Conservation (phyloP, 352 stramenopile genomes). For the Phytophthora pisi region DNA sequence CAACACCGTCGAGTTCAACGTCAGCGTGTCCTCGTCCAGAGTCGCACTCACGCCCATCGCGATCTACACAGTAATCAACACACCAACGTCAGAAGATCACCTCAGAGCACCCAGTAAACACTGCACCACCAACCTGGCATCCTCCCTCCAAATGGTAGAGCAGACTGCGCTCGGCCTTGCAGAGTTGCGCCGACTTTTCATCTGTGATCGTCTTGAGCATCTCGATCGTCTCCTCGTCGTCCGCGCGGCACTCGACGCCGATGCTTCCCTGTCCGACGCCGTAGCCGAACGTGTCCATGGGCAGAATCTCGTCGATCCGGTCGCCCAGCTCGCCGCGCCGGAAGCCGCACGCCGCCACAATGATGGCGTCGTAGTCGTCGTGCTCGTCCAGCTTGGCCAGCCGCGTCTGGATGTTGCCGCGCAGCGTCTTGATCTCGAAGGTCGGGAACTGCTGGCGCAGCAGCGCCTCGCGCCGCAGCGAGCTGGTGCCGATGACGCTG, state of each 20-base stretch:
- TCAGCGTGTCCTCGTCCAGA: constrained; percentile 66
- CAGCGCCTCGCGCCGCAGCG: constrained; percentile 81
- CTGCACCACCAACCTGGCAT: constrained; percentile 62
- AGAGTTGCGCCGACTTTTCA: constrained; percentile 77
- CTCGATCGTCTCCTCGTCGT: constrained; percentile 72
- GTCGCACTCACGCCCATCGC: constrained; percentile 83
- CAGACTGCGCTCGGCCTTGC: constrained; percentile 83
- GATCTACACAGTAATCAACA: constrained; percentile 45
- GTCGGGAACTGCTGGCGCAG: constrained; percentile 69
- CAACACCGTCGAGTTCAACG: constrained; percentile 70
- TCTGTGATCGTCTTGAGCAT: constrained; percentile 84
- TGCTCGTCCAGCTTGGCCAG: constrained; percentile 85
- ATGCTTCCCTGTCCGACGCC: constrained; percentile 88
- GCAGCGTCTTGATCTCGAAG: constrained; percentile 84
- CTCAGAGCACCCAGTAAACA: too few relatives aligned
- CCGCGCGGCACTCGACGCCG: constrained; percentile 78
- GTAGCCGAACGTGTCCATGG: constrained; percentile 76
- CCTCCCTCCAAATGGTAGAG: constrained; percentile 83
- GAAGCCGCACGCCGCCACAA: constrained; percentile 86
- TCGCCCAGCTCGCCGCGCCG: constrained; percentile 72
- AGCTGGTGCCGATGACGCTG: constrained; percentile 85
- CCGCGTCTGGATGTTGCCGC: constrained; percentile 89
- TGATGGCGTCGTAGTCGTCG: constrained; percentile 87
- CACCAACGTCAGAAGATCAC: constrained; percentile 11
- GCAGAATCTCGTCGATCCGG: constrained; percentile 78